A percentile compares a stretch with the other conserved stretches of the same genome.
phyloP scores from a whole-genome alignment of 1,139 yeast species.

The Sugiyamaella pinicola region DNA sequence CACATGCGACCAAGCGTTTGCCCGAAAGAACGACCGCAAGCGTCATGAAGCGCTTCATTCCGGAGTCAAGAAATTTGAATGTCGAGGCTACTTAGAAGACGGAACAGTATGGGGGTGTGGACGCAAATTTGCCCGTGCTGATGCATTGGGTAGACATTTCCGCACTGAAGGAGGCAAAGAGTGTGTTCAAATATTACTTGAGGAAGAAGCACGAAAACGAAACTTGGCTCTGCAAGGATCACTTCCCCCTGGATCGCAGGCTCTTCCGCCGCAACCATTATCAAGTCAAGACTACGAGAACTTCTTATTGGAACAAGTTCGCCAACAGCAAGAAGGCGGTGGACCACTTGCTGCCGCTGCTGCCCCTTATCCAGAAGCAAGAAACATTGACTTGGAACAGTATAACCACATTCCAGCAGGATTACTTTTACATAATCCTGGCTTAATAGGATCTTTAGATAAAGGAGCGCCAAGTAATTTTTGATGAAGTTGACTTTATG shows the following conservation, averaged over 20 bases:
- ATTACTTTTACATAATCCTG: slow-evolving; percentile 8
- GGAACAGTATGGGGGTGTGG: slow-evolving; percentile 88
- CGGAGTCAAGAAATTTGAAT: slow-evolving; percentile 86
- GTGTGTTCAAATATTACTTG: slow-evolving; percentile 74
- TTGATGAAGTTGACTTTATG: background rate
- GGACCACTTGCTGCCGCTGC: background rate
- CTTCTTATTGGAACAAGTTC: slow-evolving; percentile 8
- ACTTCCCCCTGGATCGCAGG: background rate
- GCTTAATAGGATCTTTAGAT: slow-evolving; percentile 7
- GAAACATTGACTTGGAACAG: background rate
- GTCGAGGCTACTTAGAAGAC: slow-evolving; percentile 70
- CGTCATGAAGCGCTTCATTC: slow-evolving; percentile 92
- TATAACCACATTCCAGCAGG: slow-evolving; percentile 15
- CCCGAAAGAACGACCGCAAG: slow-evolving; percentile 91
- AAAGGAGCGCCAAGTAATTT: background rate
- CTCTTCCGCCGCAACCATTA: background rate
- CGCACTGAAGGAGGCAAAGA: slow-evolving; percentile 89
- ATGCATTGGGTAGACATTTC: slow-evolving; percentile 91
- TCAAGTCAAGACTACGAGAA: slow-evolving; percentile 9
- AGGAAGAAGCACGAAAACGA: slow-evolving; percentile 52
- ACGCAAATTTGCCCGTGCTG: slow-evolving; percentile 90
- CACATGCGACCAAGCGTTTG: slow-evolving; percentile 91
- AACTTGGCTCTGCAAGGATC: background rate
- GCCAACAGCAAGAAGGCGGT: slow-evolving; percentile 10
- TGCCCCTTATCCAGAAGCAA: background rate